Evolutionary conservation across 192 early-diverging fungal species (phyloP), one percentile per base, ranked within the genome.

Genomic region (Globomyces pollinis-pini): DNA sequence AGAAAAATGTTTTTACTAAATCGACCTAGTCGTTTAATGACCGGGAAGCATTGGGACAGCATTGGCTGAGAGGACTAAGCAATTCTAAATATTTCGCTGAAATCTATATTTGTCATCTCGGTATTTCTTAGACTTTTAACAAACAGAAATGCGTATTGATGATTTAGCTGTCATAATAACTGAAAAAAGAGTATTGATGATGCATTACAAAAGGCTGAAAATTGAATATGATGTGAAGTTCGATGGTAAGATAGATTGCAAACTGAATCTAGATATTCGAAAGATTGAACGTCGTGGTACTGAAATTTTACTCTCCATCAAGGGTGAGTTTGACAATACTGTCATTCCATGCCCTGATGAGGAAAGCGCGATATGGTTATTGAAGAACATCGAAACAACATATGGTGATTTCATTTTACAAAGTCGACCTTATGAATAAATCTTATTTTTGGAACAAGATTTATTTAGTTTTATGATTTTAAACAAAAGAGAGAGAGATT

Each of bases 161-260:
- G 90, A 98, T 52, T 76, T 92, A 67, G 84, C 91, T 1, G 86
- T 84, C 2, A 76, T 98, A 71, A 67, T 95, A 13, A 94, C 94
- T 0, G 86, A 87, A 52, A 74, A 69, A 50, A 73, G 89, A 2
- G 72, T 95, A 24, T 79, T 92, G 62, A 74, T 94, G 59, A 77
- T 89, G 2, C 75, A 85, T 42, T 86, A 80, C 4, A 83, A 84
- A 31, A 66, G 73, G 39, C 70, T 87, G 0, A 80, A 78, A 30
- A 80, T 90, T 1, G 94, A 95, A 47, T 98, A 89, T 89, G 87
- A 84, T 52, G 81, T 90, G 42, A 76, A 79, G 34, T 91, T 89
- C 38, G 63, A 74, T 32, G 76, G 75, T 77, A 59, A 9, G 47
- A 1, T n/a, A n/a, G n/a, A n/a, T n/a, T n/a, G n/a, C n/a, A 8